phyloP scores from a whole-genome alignment of 1,284 basidiomycete species.

The Baeospora myosura region DNA sequence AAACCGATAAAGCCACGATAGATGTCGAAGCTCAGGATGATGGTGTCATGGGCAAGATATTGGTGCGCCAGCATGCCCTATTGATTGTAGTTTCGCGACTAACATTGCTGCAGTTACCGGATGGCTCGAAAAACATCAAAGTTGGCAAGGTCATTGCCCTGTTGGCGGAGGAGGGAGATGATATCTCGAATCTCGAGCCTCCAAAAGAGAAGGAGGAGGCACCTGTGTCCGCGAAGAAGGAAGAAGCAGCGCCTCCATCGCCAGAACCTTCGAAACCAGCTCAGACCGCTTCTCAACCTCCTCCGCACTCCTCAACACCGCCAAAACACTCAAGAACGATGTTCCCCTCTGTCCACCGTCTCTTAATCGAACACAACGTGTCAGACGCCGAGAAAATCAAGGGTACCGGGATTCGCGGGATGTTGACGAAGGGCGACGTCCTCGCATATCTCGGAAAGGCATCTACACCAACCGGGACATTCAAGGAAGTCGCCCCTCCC shows the following conservation, averaged over 20 bases:
- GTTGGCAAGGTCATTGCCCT: conserved; percentile 89
- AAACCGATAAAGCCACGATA: conserved; percentile 98
- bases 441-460: conserved; percentile 76
- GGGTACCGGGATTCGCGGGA: conserved; percentile 79
- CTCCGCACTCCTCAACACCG: conserved; percentile 23
- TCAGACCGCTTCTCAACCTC: conserved; percentile 20
- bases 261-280: conserved; percentile 21
- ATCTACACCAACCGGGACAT: conserved; percentile 71
- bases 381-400: conserved; percentile 51
- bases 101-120: conserved; percentile 53
- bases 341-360: conserved; percentile 72
- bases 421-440: conserved; percentile 89
- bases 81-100: not conserved
- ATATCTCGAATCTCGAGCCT: conserved; percentile 78
- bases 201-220: conserved; percentile 47
- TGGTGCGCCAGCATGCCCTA: conserved; percentile 55
- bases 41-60: conserved; percentile 87
- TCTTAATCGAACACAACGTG: conserved; percentile 56
- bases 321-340: conserved; percentile 55
- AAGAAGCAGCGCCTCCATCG: conserved; percentile 23
- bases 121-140: conserved; percentile 80
- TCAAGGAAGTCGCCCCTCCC: conserved; percentile 38
- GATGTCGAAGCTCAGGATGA: conserved; percentile 99
- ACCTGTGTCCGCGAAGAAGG: conserved; percentile 15
- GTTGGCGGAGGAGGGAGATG: conserved; percentile 94